Base-by-base conservation (phyloP, 2,329 filamentous ascomycete genomes). In the Anthostomella pinea region DNA sequence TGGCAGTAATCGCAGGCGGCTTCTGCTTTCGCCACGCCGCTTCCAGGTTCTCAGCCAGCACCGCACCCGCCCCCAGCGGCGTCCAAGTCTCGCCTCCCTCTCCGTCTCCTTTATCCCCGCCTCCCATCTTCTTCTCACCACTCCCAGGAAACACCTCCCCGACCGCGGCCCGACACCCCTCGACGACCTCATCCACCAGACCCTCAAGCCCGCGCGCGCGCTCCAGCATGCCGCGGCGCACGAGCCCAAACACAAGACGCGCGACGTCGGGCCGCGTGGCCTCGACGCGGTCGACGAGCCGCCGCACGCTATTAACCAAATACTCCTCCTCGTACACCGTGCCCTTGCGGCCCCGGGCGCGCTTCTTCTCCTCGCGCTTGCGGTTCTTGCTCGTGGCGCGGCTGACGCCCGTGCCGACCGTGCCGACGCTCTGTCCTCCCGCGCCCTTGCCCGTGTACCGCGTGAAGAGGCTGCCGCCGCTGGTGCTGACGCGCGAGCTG, bases 321-420 rank as follows among this genome's bases (percentile, higher is more conserved):
- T 98, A 98, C 63, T 97, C 93, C 58, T 97, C 91, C 63, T 98
- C 93, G 62, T 98, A 98, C 5, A 98, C 87, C 11, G 87, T 95
- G 8, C 93, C 93, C 70, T 97, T 97, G 62, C 95, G 91, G 16
- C 93, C 93, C 6, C 88, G 73, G 0, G 93, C 93, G 11, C 91
- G 81, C 75, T 98, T 98, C 62, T 95, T 81, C 70, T 98, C 93
- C 64, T 98, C 93, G 14, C 89, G 76, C 16, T 84, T 75, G 34
- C 89, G 81, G 58, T 95, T 96, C 71, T 93, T 95, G 57, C 80
- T 85, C 25, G 88, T 95, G 40, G 85, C 85, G 9, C 89, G 77
- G 32, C 81, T 86, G 3, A 85, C 81, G 19, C 81, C 79, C 9
- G 85, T 90, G 14, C 81, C 84, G 2, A 80, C 73, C 14, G 87